Conservation (phyloP, 2,329 filamentous ascomycete species). For the Penicillium palitans region DNA sequence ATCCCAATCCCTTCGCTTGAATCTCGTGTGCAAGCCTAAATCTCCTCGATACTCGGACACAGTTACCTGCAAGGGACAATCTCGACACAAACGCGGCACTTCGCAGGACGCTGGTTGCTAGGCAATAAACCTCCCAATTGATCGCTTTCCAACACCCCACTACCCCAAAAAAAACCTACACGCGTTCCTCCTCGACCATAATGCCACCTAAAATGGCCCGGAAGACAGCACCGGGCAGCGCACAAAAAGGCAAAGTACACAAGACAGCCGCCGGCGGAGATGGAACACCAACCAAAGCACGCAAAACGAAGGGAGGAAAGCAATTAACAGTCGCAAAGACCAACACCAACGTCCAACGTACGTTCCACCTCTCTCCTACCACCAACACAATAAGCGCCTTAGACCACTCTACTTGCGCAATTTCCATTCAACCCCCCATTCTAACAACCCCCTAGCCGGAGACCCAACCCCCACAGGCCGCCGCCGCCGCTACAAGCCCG, state of each 20-base stretch:
- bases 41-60: not conserved
- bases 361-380: slow-evolving; percentile 11
- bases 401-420: not conserved
- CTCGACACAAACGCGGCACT: slow-evolving; percentile 1
- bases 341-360: slow-evolving; percentile 43
- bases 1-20: not conserved
- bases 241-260: slow-evolving; percentile 8
- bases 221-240: slow-evolving; percentile 15
- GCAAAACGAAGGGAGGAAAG: slow-evolving; percentile 27
- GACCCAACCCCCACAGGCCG: slow-evolving; percentile 68
- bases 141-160: slow-evolving; percentile 10
- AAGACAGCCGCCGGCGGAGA: slow-evolving; percentile 12
- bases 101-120: slow-evolving; percentile 2
- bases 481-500: slow-evolving; percentile 67
- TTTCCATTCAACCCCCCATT: not conserved
- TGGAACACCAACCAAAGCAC: slow-evolving; percentile 20
- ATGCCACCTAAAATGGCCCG: slow-evolving; percentile 36
- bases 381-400: not conserved
- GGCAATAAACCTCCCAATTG: slow-evolving; percentile 6
- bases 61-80: slow-evolving; percentile 4
- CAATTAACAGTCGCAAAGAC: slow-evolving; percentile 22
- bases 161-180: not conserved
- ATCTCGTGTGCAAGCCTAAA: not conserved
- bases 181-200: not conserved
- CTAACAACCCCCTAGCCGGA: slow-evolving; percentile 56